These are phyloP conservation scores for Candida ovalis DNA, from an alignment of 805 yeast species.

Conservation along the genomic window DNA sequence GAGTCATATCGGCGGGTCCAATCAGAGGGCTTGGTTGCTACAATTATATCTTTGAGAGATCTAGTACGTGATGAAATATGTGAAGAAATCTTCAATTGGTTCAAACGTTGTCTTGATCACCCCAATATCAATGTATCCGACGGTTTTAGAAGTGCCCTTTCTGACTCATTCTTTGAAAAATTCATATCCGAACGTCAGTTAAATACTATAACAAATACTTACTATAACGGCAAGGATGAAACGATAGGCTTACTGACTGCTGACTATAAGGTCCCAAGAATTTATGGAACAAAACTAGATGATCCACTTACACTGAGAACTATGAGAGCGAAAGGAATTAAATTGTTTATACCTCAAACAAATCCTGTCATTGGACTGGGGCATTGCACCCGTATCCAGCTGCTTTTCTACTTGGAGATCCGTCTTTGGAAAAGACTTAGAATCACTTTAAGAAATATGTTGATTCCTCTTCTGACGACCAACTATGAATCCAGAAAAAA, in stretches of 20 bases:
- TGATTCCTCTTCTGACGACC: constrained; percentile 55
- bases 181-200: constrained; percentile 32
- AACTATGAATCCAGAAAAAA: constrained; percentile 42
- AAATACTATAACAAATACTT: constrained; percentile 18
- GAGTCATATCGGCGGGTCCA: constrained; percentile 12
- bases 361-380: neutral
- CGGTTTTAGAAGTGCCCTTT: constrained; percentile 38
- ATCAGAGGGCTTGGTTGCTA: constrained; percentile 49
- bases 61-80: constrained; percentile 46
- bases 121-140: constrained; percentile 37
- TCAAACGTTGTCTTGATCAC: constrained; percentile 37
- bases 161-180: constrained; percentile 39
- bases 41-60: constrained; percentile 50
- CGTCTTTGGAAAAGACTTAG: constrained; percentile 54
- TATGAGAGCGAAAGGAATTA: constrained; percentile 10
- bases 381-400: constrained; percentile 37
- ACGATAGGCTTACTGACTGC: constrained; percentile 32
- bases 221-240: constrained; percentile 16
- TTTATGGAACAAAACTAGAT: constrained; percentile 29
- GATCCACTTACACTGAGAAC: constrained; percentile 27
- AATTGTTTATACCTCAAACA: constrained; percentile 3
- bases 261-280: constrained; percentile 33
- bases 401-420: constrained; percentile 53
- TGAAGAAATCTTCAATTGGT: constrained; percentile 47
- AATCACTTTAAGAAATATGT: constrained; percentile 40